phyloP scores from a whole-genome alignment of 1,284 basidiomycete species.

The Pyrrhoderma lamaoense region DNA sequence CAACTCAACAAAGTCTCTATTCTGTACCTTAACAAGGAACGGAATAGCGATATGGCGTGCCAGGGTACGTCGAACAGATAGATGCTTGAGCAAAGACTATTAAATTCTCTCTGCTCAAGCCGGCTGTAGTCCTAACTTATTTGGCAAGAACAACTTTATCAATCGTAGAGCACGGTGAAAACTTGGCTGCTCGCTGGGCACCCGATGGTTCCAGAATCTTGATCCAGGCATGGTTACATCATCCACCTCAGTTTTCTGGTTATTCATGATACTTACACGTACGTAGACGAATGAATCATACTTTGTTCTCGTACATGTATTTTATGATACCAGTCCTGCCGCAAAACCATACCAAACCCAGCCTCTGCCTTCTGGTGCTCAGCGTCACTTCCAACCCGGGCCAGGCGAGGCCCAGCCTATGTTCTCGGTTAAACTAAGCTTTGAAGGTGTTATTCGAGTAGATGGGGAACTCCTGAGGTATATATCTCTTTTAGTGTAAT shows the following conservation, averaged over 20 bases:
- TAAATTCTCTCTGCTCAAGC: slow-evolving; percentile 39
- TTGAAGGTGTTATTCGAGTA: slow-evolving; percentile 78
- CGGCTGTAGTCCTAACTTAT: slow-evolving; percentile 69
- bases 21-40: slow-evolving; percentile 64
- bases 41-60: slow-evolving; percentile 77
- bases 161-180: slow-evolving; percentile 75
- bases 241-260: not conserved
- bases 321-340: slow-evolving; percentile 47
- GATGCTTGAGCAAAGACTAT: slow-evolving; percentile 11
- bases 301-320: slow-evolving; percentile 68
- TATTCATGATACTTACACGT: not conserved
- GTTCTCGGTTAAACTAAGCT: slow-evolving; percentile 55
- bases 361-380: slow-evolving; percentile 44
- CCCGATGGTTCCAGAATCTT: slow-evolving; percentile 72
- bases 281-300: slow-evolving; percentile 69
- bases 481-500: slow-evolving; percentile 23
- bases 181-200: slow-evolving; percentile 68
- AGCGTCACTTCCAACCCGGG: slow-evolving; percentile 64
- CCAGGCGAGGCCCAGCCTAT: slow-evolving; percentile 70
- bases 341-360: slow-evolving; percentile 46
- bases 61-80: slow-evolving; percentile 48
- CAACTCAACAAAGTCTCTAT: slow-evolving; percentile 71
- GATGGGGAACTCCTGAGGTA: slow-evolving; percentile 71
- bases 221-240: slow-evolving; percentile 55
- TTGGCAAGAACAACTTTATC: slow-evolving; percentile 71